Base-by-base conservation (phyloP, 108 stramenopile genomes). In the Fragilaria crotonensis region DNA sequence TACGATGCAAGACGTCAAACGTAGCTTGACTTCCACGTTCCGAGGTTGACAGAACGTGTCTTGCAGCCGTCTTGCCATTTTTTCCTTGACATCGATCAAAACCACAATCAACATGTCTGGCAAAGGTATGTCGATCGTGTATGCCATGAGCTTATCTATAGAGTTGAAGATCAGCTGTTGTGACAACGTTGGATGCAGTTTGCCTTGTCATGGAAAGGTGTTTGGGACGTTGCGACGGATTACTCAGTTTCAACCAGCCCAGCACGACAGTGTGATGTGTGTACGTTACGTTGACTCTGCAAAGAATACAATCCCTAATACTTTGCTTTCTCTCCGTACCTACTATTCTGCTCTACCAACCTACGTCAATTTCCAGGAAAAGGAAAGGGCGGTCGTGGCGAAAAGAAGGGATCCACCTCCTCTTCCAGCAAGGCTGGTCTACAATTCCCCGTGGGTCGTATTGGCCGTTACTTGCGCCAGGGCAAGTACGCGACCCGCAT, bases 391-490 rank as follows among this genome's bases (percentile, higher is more conserved):
- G 83, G 83, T 21, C 79, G 85, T 49, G 89, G 83, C 44, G 66
- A 59, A 60, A 77, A 74, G 60, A 84, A 84, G 83, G 33, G 20
- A 26, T 49, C 70, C 51, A 52, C 32, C n/a, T 61, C 59, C 48
- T 60, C 69, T 31, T 79, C 80, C 46, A 33, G 80, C 71, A 90
- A 87, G 80, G 86, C 89, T 31, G 89, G 89, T 18, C 83, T 90
- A 26, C 88, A 90, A 75, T 90, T 90, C 68, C 85, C 88, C 45
- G 88, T 86, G 30, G 84, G 77, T 60, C 77, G 84, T 72, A 71
- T 90, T 63, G 76, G 69, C 48, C 81, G 90, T 54, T 91, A 66
- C 80, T 74, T 91, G 48, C 85, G 81, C 72, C 76, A 83, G 70
- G 90, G 86, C 61, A 76, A 80, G 50, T 85, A 84, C 67, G 81